Conservation (phyloP, 192 early-diverging fungal species). For the Paraglomus occultum region DNA sequence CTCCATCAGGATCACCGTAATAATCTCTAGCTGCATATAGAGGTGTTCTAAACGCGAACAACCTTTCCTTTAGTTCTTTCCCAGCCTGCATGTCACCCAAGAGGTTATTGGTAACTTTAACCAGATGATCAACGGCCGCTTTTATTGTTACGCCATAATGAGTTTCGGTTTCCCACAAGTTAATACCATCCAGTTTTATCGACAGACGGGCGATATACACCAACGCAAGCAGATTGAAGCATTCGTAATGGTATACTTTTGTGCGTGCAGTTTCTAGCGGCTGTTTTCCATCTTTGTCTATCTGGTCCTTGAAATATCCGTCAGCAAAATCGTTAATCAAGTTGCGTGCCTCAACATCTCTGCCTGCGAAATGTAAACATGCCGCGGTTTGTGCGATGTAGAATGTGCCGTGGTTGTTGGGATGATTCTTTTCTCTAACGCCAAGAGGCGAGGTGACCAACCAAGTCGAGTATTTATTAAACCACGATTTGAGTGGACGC, state of each 20-base stretch:
- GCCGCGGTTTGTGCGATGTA: constrained; percentile 36
- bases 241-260: constrained; percentile 37
- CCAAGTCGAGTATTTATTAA: constrained; percentile 34
- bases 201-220: constrained; percentile 3
- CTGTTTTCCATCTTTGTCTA: constrained; percentile 33
- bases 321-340: constrained; percentile 27
- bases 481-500: constrained; percentile 19
- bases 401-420: constrained; percentile 42
- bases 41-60: background rate
- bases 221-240: constrained; percentile 38
- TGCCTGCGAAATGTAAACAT: constrained; percentile 27
- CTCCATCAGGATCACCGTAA: constrained; percentile 7
- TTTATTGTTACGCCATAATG: background rate
- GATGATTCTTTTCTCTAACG: constrained; percentile 11
- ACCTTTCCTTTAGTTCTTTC: background rate
- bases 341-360: constrained; percentile 11
- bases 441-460: constrained; percentile 32
- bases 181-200: background rate
- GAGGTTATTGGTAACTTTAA: background rate
- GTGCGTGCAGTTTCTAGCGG: constrained; percentile 35
- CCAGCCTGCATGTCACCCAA: no score
- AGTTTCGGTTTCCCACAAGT: constrained; percentile 13
- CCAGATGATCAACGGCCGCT: background rate
- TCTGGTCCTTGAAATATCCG: constrained; percentile 15
- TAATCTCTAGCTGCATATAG: constrained; percentile 5